Percentiles rank a stretch among this genome's conserved stretches.
phyloP scores from a whole-genome alignment of 805 yeast genomes.

The Yarrowia divulgata region DNA sequence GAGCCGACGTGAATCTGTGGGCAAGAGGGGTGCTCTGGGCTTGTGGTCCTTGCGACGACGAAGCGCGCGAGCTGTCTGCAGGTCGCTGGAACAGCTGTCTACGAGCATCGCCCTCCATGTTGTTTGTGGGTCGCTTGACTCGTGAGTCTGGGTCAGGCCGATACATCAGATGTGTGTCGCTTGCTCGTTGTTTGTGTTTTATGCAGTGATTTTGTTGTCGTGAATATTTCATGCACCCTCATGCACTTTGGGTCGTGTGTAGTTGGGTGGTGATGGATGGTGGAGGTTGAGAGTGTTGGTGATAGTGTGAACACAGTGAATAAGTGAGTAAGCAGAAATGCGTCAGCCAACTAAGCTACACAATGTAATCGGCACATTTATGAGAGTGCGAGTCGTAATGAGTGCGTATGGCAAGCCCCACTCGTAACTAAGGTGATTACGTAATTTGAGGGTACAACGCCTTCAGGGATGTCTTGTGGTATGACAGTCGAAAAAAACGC shows the following conservation, averaged over 20 bases:
- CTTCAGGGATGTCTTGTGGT: too few species aligned
- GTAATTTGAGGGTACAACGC: too few species aligned
- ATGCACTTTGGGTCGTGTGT: constrained; percentile 1
- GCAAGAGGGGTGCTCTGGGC: constrained; percentile 26
- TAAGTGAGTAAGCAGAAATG: not conserved
- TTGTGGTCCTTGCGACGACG: constrained; percentile 12
- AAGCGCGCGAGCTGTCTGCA: constrained; percentile 3
- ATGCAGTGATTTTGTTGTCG: constrained; percentile 15
- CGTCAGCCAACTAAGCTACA: too few species aligned
- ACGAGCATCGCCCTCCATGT: constrained; percentile 37
- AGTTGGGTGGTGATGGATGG: not conserved
- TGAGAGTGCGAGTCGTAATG: too few species aligned
- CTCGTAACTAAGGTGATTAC: too few species aligned
- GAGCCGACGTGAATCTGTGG: constrained; percentile 23
- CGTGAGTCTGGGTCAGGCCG: constrained; percentile 36
- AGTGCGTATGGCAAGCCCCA: too few species aligned
- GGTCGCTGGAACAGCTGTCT: constrained; percentile 29
- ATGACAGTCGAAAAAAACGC: too few species aligned
- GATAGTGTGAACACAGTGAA: too few species aligned
- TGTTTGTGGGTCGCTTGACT: constrained; percentile 34
- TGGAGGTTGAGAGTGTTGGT: not conserved
- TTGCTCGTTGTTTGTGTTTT: constrained; percentile 20
- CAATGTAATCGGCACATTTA: too few species aligned
- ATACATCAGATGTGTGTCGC: constrained; percentile 17
- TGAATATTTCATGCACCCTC: constrained; percentile 26